Evolutionary conservation across 2,329 filamentous ascomycete genomes (phyloP).

Genomic region (Ophiostoma tasmaniense): DNA sequence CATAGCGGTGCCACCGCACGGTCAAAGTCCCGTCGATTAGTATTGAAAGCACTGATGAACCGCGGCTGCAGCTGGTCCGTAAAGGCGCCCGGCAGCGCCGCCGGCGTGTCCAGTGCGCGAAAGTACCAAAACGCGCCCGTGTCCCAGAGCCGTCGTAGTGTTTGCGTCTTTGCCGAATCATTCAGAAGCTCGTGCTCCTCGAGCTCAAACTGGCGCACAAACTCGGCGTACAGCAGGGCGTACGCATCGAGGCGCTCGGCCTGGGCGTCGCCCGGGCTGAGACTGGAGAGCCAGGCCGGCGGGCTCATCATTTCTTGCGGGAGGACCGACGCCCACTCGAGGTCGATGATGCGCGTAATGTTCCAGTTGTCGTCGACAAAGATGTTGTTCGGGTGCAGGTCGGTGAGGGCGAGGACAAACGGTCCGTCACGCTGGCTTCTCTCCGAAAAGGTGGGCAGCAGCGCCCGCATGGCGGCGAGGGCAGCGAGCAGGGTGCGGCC

Average conservation of each 20-base stretch:
- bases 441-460: neutral
- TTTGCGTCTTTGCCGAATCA: neutral
- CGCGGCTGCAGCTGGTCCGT: neutral
- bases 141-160: neutral
- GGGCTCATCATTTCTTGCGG: neutral
- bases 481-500: neutral
- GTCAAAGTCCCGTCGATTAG: neutral
- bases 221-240: neutral
- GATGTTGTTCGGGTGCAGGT: constrained; percentile 27
- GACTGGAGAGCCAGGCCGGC: neutral
- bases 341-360: constrained; percentile 26
- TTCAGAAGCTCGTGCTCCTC: neutral
- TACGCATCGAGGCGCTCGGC: neutral
- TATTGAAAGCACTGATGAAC: neutral
- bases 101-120: neutral
- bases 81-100: neutral
- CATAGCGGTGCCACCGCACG: neutral
- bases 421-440: neutral
- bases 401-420: constrained; percentile 23
- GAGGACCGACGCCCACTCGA: constrained; percentile 23
- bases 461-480: neutral
- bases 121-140: neutral
- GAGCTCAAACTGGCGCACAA: neutral
- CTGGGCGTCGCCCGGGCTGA: neutral
- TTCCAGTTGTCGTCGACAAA: constrained; percentile 29